Percentiles rank a stretch among this genome's conserved stretches.
phyloP scores from a whole-genome alignment of 1,139 yeast species.

The Saccharomyces hybrid region DNA sequence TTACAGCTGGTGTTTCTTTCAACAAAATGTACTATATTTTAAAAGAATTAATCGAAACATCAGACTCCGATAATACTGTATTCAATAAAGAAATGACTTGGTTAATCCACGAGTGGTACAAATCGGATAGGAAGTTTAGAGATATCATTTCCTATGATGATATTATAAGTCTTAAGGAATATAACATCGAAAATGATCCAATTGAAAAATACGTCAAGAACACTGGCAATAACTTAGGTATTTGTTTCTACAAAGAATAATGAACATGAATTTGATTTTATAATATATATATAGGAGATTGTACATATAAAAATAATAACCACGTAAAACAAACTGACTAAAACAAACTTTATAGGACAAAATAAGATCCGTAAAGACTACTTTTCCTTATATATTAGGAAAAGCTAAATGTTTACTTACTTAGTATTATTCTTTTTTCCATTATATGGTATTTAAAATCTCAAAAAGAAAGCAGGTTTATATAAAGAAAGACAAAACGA shows the following conservation, averaged over 20 bases:
- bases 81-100: conserved; percentile 54
- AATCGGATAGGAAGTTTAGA: conserved; percentile 52
- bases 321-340: too few species aligned
- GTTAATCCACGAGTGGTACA: conserved; percentile 60
- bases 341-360: too few species aligned
- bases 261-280: too few species aligned
- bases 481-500: not conserved
- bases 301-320: too few species aligned
- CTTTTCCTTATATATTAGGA: not conserved
- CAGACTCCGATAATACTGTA: conserved; percentile 41
- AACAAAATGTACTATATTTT: conserved; percentile 63
- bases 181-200: conserved; percentile 29
- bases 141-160: conserved; percentile 40
- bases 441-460: not conserved
- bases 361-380: too few species aligned
- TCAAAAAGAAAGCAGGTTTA: not conserved
- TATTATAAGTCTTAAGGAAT: conserved; percentile 20
- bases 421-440: not conserved
- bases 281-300: too few species aligned
- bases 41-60: conserved; percentile 61
- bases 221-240: conserved; percentile 25
- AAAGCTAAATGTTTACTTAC: not conserved
- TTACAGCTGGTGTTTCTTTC: conserved; percentile 63
- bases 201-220: conserved; percentile 28
- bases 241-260: not conserved